Conservation (phyloP, 768 basidiomycete genomes). For the Scleroderma citrinum region DNA sequence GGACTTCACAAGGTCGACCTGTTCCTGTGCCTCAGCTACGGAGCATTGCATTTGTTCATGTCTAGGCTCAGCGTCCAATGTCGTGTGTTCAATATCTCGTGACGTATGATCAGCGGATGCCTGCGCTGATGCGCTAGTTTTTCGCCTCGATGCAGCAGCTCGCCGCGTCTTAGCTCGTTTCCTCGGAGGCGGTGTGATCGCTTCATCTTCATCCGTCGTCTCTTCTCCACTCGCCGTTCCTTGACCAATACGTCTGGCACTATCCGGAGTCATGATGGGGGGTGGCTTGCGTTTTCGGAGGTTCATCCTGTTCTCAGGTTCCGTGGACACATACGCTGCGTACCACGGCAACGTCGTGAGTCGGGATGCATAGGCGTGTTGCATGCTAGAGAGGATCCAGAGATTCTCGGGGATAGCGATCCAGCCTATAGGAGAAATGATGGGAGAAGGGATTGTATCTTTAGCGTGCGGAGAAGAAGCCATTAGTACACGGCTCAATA, state of each 20-base stretch:
- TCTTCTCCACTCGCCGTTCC: slow-evolving; percentile 34
- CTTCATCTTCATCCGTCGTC: slow-evolving; percentile 25
- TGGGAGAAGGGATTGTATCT: slow-evolving; percentile 27
- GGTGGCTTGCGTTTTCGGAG: slow-evolving; percentile 28
- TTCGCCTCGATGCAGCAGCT: slow-evolving; percentile 2
- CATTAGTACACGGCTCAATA: slow-evolving; percentile 6
- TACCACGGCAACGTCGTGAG: slow-evolving; percentile 26
- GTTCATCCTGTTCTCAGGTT: slow-evolving; percentile 28
- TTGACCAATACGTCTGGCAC: slow-evolving; percentile 14
- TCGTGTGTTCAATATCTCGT: slow-evolving; percentile 6
- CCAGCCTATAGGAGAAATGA: slow-evolving; percentile 32
- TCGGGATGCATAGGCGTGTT: slow-evolving; percentile 21
- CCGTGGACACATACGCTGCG: slow-evolving; percentile 23
- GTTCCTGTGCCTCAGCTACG: too few relatives aligned
- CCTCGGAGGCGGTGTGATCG: slow-evolving; percentile 20
- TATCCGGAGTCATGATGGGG: slow-evolving; percentile 10
- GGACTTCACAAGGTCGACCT: too few relatives aligned
- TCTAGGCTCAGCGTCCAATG: neutral
- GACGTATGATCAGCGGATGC: slow-evolving; percentile 5
- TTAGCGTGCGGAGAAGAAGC: neutral
- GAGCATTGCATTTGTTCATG: neutral
- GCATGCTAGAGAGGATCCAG: slow-evolving; percentile 29
- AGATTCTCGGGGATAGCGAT: slow-evolving; percentile 29
- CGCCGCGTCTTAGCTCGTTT: slow-evolving; percentile 27
- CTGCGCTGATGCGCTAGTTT: slow-evolving; percentile 2